A percentile compares a stretch with the other conserved stretches of the same genome.
Conservation (phyloP, 2,329 filamentous ascomycete species). For the Talaromyces sp. region DNA sequence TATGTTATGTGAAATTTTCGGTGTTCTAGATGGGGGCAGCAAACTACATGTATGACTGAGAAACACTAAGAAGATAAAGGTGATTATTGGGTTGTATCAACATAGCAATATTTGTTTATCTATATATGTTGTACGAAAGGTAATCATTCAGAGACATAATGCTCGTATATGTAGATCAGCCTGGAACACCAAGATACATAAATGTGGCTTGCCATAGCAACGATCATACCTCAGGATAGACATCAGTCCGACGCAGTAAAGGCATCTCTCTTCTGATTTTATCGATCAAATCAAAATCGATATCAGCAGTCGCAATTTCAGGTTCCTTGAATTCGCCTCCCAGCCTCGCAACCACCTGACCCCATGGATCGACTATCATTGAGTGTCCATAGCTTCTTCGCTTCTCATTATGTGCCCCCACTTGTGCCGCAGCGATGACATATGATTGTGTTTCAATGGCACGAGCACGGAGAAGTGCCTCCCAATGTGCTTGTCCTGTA, state of each 20-base stretch:
- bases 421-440: slow-evolving; percentile 81
- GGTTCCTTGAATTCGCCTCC: slow-evolving; percentile 44
- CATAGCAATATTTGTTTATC: not conserved
- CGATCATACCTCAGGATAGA: slow-evolving; percentile 45
- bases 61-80: not conserved
- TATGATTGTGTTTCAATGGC: slow-evolving; percentile 89
- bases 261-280: slow-evolving; percentile 57
- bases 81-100: not conserved
- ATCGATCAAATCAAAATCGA: slow-evolving; percentile 52
- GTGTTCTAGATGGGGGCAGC: not conserved
- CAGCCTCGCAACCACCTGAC: slow-evolving; percentile 66
- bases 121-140: not conserved
- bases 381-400: slow-evolving; percentile 80
- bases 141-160: too few relatives aligned
- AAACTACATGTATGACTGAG: not conserved
- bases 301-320: slow-evolving; percentile 50
- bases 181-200: not conserved
- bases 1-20: not conserved
- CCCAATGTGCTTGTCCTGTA: slow-evolving; percentile 85
- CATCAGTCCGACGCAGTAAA: slow-evolving; percentile 53
- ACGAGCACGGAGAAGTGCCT: slow-evolving; percentile 69
- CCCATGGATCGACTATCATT: slow-evolving; percentile 85
- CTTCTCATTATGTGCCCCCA: slow-evolving; percentile 70
- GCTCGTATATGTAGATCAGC: not conserved
- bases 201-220: not conserved